Base-by-base conservation (phyloP, 768 basidiomycete genomes). In the Suillus variegatus region DNA sequence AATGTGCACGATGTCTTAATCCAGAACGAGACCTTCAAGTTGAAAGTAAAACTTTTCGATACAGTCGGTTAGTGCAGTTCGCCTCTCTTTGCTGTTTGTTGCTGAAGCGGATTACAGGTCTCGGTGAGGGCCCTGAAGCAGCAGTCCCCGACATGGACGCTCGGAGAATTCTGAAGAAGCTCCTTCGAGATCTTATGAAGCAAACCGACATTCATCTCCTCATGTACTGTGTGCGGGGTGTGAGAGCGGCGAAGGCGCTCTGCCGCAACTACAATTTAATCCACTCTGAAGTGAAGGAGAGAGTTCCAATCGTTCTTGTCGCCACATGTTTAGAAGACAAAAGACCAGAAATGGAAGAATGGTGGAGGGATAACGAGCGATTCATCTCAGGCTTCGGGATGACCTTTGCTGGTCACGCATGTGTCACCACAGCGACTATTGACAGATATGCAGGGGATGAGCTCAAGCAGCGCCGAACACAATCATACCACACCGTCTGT, bases 341-440 rank as follows among this genome's bases (percentile, higher is more conserved):
- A 1, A 70, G 77, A 36, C 69, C 67, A 22, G 71, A 73, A 6
- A 79, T 79, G 73, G 75, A 76, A 3, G 60, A 60, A 28, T 82
- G 82, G 82, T 82, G 80, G 82, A 64, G 49, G n/a, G 63, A 71
- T 58, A 78, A 81, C 44, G 70, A 78, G 64, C 63, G 66, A 40
- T 63, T 64, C 10, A 75, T 83, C 60, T 68, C 66, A n/a, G 64
- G 60, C 35, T 69, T 78, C 44, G 72, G 72, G 10, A 82, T 83
- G 72, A 57, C 64, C 12, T 81, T 81, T 20, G 68, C 73, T 44
- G 80, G 75, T 2, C 74, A 79, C n/a, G 82, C 78, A 13, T 83
- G 82, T 60, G 73, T 82, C 61, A 72, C 71, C 1, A 54, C 70
- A 4, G 51, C 47, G 14, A 25, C 36, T n/a, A 14, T 16, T 8